A percentile compares a stretch with the other conserved stretches of the same genome.
These are phyloP conservation scores for Scalesia atractyloides DNA, from an alignment of 129 eudicot species.

Conservation along the genomic window DNA sequence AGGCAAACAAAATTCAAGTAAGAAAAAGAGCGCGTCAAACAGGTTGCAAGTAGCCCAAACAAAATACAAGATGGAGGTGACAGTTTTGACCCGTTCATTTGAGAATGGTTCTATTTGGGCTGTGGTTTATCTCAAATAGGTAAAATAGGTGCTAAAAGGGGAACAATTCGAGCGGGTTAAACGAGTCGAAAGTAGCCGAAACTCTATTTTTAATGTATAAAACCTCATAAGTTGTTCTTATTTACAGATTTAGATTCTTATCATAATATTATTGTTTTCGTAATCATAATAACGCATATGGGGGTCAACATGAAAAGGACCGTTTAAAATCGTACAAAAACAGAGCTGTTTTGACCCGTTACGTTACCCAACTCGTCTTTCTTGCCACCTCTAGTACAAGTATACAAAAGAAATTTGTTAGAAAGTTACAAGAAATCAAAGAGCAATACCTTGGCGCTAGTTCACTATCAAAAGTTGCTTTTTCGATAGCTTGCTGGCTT, in stretches of 20 bases:
- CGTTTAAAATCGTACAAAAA: not conserved
- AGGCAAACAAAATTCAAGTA: slow-evolving; percentile 31
- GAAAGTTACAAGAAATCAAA: slow-evolving; percentile 13
- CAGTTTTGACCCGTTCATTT: not conserved
- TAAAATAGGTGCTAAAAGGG: not conserved
- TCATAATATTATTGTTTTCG: not conserved
- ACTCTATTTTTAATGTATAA: not conserved
- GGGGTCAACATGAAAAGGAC: not conserved
- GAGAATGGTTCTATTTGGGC: not conserved
- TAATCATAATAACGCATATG: slow-evolving; percentile 1
- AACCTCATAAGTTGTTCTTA: not conserved
- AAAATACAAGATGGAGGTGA: not conserved
- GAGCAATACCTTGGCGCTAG: slow-evolving; percentile 68
- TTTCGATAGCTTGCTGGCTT: slow-evolving; percentile 69
- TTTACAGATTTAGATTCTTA: not conserved
- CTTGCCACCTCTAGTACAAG: slow-evolving; percentile 18
- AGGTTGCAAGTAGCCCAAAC: not conserved
- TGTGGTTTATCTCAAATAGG: not conserved
- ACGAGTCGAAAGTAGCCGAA: not conserved
- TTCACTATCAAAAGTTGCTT: slow-evolving; percentile 80
- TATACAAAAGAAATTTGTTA: not conserved
- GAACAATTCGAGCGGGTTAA: not conserved
- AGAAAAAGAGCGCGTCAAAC: slow-evolving; percentile 7
- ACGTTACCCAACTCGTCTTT: slow-evolving; percentile 1
- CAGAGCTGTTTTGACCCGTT: slow-evolving; percentile 3